Conservation (phyloP, 495 filamentous ascomycete species). For the Neurospora africana region DNA sequence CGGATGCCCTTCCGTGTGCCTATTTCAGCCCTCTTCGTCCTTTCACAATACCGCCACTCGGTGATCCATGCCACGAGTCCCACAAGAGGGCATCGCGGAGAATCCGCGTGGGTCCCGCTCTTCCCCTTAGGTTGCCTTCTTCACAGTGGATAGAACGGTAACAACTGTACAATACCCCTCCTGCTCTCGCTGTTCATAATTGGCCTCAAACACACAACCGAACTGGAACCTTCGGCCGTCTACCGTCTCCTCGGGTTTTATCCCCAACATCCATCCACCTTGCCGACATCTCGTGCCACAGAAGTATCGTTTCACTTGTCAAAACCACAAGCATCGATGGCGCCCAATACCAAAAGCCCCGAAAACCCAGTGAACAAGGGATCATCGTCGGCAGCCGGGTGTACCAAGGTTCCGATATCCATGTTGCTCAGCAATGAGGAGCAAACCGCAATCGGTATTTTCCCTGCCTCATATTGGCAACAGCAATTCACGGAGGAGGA, state of each 20-base stretch:
- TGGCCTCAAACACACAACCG: neutral
- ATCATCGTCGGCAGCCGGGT: neutral
- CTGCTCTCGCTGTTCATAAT: neutral
- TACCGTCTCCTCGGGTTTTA: neutral
- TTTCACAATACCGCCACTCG: neutral
- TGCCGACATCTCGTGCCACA: neutral
- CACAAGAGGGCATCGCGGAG: neutral
- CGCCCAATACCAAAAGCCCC: neutral
- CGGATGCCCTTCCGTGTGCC: neutral
- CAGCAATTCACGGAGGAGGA: neutral
- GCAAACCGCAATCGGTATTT: neutral
- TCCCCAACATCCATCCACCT: neutral
- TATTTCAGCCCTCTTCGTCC: neutral
- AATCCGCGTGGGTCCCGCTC: neutral
- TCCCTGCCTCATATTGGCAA: constrained; percentile 1
- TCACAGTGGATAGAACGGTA: neutral
- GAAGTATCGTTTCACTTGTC: neutral
- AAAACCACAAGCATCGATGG: neutral
- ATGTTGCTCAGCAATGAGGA: neutral
- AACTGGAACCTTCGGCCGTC: neutral
- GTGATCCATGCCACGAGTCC: neutral
- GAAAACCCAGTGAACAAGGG: neutral
- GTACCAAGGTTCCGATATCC: neutral
- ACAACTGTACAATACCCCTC: neutral
- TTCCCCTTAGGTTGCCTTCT: neutral